Percentiles rank a stretch among this genome's conserved stretches.
phyloP scores from a whole-genome alignment of 2,329 filamentous ascomycete genomes.

The Paradendryphiella salina region DNA sequence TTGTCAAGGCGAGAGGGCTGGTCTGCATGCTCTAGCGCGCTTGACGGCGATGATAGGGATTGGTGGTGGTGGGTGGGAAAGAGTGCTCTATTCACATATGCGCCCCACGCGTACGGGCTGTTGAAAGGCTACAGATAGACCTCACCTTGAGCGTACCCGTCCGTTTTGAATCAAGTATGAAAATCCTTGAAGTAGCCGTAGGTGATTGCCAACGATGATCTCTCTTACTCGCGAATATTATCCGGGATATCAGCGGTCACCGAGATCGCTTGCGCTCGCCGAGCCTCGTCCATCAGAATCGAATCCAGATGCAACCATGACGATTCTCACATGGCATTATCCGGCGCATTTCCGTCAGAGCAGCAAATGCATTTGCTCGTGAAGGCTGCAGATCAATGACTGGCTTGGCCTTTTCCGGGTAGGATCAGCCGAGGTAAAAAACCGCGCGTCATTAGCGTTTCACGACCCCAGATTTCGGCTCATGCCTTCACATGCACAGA shows the following conservation, averaged over 20 bases:
- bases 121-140: conserved; percentile 36
- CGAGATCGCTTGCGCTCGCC: conserved; percentile 1
- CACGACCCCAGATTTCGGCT: conserved; percentile 17
- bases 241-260: background rate
- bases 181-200: background rate
- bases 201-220: background rate
- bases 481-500: conserved; percentile 39
- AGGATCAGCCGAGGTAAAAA: conserved; percentile 20
- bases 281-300: conserved; percentile 1
- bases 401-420: conserved; percentile 19
- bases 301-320: conserved; percentile 7
- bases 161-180: background rate
- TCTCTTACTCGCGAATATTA: background rate
- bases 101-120: conserved; percentile 33
- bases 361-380: conserved; percentile 5
- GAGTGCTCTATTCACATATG: conserved; percentile 11
- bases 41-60: background rate
- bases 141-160: background rate
- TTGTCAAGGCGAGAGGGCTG: background rate
- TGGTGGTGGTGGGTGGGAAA: conserved; percentile 17
- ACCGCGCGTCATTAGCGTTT: conserved; percentile 9
- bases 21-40: conserved; percentile 2
- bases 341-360: background rate
- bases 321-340: conserved; percentile 5
- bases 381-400: conserved; percentile 10